A percentile compares a stretch with the other conserved stretches of the same genome.
Conservation (phyloP, 805 yeast genomes). For the Nadsonia fulvescens region DNA sequence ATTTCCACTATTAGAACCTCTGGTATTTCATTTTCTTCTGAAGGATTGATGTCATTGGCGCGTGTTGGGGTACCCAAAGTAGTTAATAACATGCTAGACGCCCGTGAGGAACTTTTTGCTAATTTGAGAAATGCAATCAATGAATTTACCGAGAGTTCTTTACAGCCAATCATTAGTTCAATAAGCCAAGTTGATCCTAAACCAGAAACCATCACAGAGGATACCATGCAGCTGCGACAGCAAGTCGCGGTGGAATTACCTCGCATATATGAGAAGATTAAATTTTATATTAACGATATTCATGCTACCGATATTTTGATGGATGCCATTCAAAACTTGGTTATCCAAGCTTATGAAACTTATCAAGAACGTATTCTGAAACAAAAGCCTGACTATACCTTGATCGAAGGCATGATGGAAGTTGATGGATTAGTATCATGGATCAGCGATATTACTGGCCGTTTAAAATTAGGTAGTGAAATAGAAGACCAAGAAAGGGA, state of each 20-base stretch:
- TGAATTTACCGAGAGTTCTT: constrained; percentile 44
- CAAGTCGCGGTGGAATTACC: constrained; percentile 39
- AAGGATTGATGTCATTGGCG: constrained; percentile 30
- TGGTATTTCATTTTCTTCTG: constrained; percentile 14
- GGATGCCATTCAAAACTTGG: constrained; percentile 48
- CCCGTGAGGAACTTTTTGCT: constrained; percentile 48
- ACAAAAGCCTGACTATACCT: constrained; percentile 13
- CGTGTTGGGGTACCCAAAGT: constrained; percentile 62
- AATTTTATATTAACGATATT: constrained; percentile 35
- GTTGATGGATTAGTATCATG: constrained; percentile 40
- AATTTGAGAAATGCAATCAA: constrained; percentile 57
- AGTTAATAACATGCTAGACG: constrained; percentile 69
- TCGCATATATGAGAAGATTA: constrained; percentile 32
- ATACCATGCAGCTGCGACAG: constrained; percentile 26
- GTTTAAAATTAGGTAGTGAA: too few species aligned
- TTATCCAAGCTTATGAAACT: constrained; percentile 37
- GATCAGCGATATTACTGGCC: constrained; percentile 23
- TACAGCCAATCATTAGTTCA: constrained; percentile 30
- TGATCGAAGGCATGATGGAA: constrained; percentile 38
- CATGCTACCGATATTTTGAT: constrained; percentile 33
- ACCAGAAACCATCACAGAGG: constrained; percentile 16
- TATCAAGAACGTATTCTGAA: constrained; percentile 24
- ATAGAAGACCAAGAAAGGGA: too few species aligned
- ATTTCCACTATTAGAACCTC: constrained; percentile 22
- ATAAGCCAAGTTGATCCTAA: constrained; percentile 15